phyloP scores from a whole-genome alignment of 1,139 yeast genomes.

The Blastobotrys buckinghamii region DNA sequence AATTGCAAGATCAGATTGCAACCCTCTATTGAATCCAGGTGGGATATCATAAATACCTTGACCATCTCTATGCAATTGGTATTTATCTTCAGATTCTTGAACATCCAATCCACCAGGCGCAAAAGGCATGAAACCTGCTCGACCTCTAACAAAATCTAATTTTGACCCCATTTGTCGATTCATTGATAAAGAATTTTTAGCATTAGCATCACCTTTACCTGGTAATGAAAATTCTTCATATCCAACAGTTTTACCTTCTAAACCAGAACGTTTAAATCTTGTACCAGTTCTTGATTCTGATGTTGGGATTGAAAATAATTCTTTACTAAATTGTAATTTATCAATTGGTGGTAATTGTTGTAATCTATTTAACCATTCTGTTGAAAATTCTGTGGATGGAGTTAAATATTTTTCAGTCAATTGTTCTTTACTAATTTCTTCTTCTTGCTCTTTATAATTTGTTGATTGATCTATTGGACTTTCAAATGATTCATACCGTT shows the following conservation, averaged over 20 bases:
- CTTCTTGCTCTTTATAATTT: background rate
- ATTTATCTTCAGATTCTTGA: conserved; percentile 12
- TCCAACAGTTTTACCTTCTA: conserved; percentile 60
- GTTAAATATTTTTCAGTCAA: conserved; percentile 29
- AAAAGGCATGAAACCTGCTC: conserved; percentile 76
- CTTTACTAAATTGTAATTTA: conserved; percentile 27
- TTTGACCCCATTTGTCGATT: conserved; percentile 62
- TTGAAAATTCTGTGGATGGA: conserved; percentile 29
- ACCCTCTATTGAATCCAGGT: conserved; percentile 75
- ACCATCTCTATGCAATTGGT: conserved; percentile 57
- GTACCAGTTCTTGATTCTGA: conserved; percentile 39
- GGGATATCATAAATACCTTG: conserved; percentile 78
- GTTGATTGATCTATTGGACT: background rate
- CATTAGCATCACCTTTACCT: conserved; percentile 44
- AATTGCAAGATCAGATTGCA: conserved; percentile 32
- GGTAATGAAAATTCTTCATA: conserved; percentile 55
- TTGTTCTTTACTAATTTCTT: conserved; percentile 16
- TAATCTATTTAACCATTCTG: conserved; percentile 32
- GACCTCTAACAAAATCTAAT: conserved; percentile 59
- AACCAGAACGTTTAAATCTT: conserved; percentile 51
- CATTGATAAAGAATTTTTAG: conserved; percentile 67
- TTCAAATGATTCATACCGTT: conserved; percentile 6
- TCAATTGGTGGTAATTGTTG: conserved; percentile 35
- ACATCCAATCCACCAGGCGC: conserved; percentile 72
- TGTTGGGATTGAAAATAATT: conserved; percentile 34